These are phyloP conservation scores for Purpureocillium lavendulum DNA, from an alignment of 2,329 filamentous ascomycete genomes.

Conservation along the genomic window DNA sequence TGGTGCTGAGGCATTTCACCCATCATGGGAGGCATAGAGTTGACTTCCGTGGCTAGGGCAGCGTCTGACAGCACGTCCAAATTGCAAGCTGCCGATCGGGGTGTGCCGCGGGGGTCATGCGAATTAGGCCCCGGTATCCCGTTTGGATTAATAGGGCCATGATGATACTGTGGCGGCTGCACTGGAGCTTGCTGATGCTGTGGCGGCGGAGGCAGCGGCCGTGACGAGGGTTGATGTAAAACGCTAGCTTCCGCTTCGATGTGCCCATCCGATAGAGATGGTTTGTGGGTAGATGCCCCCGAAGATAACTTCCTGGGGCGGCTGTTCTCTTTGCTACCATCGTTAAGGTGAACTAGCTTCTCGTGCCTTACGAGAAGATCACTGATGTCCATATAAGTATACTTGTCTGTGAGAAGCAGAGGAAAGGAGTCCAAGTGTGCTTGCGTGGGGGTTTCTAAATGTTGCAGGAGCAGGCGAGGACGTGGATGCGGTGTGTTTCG, in stretches of 20 bases:
- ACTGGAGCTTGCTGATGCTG: slow-evolving; percentile 7
- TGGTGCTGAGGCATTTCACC: slow-evolving; percentile 33
- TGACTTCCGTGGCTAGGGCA: slow-evolving; percentile 48
- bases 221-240: slow-evolving; percentile 22
- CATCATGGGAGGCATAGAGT: slow-evolving; percentile 43
- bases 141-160: slow-evolving; percentile 26
- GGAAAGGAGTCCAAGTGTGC: neutral
- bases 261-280: slow-evolving; percentile 38
- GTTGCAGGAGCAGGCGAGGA: no score
- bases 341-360: slow-evolving; percentile 56
- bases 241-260: slow-evolving; percentile 37
- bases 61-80: slow-evolving; percentile 51
- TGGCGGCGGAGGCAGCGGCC: slow-evolving; percentile 10
- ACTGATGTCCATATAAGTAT: slow-evolving; percentile 54
- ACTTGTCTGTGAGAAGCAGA: neutral
- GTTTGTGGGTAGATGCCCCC: slow-evolving; percentile 31
- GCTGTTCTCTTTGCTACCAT: slow-evolving; percentile 45
- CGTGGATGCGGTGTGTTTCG: no score
- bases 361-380: slow-evolving; percentile 56
- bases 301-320: slow-evolving; percentile 45
- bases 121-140: slow-evolving; percentile 28
- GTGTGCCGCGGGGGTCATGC: slow-evolving; percentile 37
- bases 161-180: slow-evolving; percentile 25
- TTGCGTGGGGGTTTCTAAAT: neutral
- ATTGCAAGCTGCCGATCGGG: slow-evolving; percentile 43